Evolutionary conservation across 2,329 filamentous ascomycete genomes (phyloP).

Genomic region (Malbranchea cinnamomea): DNA sequence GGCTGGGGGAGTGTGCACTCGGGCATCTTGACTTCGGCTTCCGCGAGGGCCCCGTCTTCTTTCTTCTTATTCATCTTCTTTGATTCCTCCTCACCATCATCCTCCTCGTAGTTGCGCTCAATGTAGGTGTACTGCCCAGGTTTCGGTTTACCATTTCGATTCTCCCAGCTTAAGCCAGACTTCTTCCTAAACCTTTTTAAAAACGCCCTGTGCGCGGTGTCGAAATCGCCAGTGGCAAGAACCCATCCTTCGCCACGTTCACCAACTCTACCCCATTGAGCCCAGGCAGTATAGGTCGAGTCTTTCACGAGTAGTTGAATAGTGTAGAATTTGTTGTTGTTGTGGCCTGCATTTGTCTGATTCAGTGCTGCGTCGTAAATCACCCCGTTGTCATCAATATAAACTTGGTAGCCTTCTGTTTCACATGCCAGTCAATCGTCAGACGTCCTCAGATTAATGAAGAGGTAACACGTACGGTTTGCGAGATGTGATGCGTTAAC

Average conservation of each 20-base stretch:
- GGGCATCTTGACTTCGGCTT: slow-evolving; percentile 23
- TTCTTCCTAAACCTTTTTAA: slow-evolving; percentile 45
- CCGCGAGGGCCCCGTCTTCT: slow-evolving; percentile 19
- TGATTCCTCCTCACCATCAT: slow-evolving; percentile 30
- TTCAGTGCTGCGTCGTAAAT: slow-evolving; percentile 72
- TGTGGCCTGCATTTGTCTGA: slow-evolving; percentile 54
- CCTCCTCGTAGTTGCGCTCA: slow-evolving; percentile 57
- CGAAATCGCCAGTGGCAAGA: slow-evolving; percentile 24
- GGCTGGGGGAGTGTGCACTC: slow-evolving; percentile 44
- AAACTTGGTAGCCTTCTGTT: slow-evolving; percentile 34
- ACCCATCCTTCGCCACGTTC: slow-evolving; percentile 33
- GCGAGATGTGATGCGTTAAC: slow-evolving; percentile 32
- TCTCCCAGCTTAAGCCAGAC: slow-evolving; percentile 36
- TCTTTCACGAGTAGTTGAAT: slow-evolving; percentile 45
- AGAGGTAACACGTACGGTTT: slow-evolving; percentile 8
- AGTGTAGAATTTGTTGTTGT: slow-evolving; percentile 75
- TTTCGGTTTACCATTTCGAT: slow-evolving; percentile 36
- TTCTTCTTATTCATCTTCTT: slow-evolving; percentile 14
- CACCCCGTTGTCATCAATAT: slow-evolving; percentile 48
- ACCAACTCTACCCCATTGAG: slow-evolving; percentile 65
- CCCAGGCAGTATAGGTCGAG: slow-evolving; percentile 47
- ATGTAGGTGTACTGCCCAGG: slow-evolving; percentile 59
- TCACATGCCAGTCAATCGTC: not conserved
- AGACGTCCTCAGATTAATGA: not conserved
- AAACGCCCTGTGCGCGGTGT: slow-evolving; percentile 30